phyloP scores from a whole-genome alignment of 1,139 yeast species.

The Pichia cactophila region DNA sequence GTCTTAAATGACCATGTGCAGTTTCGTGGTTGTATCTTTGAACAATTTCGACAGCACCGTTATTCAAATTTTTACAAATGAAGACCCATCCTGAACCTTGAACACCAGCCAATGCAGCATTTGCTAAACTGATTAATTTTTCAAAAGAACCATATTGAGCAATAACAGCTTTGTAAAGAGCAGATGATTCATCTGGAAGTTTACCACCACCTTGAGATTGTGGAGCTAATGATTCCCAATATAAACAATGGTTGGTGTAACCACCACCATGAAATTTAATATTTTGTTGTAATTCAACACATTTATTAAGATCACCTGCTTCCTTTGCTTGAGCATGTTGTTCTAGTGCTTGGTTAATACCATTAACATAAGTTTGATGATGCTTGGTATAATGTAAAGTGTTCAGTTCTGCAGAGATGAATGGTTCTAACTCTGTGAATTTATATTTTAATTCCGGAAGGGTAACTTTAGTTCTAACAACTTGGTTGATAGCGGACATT shows the following conservation, averaged over 20 bases:
- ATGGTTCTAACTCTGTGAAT: conserved; percentile 84
- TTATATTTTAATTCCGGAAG: conserved; percentile 86
- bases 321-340: conserved; percentile 66
- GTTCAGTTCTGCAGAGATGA: conserved; percentile 82
- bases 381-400: conserved; percentile 88
- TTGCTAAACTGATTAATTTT: conserved; percentile 58
- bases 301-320: conserved; percentile 56
- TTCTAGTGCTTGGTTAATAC: conserved; percentile 77
- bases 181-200: conserved; percentile 52
- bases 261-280: conserved; percentile 97
- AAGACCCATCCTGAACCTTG: conserved; percentile 99
- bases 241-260: conserved; percentile 74
- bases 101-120: conserved; percentile 77
- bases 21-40: conserved; percentile 91
- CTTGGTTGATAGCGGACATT: conserved; percentile 12
- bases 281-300: conserved; percentile 67
- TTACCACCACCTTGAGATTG: conserved; percentile 78
- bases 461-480: conserved; percentile 56
- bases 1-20: conserved; percentile 63
- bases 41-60: conserved; percentile 76
- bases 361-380: conserved; percentile 90
- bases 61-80: conserved; percentile 78
- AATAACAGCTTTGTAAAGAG: conserved; percentile 54
- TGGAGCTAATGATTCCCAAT: conserved; percentile 92
- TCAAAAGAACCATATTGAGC: conserved; percentile 75